Evolutionary conservation across 1,284 basidiomycete species (phyloP).

Genomic region (Apiotrichum laibachii): DNA sequence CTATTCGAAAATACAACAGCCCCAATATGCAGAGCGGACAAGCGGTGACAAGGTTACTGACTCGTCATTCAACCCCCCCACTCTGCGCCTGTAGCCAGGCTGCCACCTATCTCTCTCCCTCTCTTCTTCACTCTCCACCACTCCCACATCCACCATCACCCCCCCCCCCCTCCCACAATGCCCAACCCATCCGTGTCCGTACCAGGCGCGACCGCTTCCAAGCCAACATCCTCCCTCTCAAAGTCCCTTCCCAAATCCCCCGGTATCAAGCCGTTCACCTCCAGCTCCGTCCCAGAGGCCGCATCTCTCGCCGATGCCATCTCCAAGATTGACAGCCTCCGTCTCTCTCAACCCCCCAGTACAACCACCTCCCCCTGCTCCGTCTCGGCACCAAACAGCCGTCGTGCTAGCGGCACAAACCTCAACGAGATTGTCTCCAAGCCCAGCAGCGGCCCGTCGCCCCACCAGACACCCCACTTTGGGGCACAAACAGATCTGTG

Average conservation of each 20-base stretch:
- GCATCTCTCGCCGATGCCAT: constrained; percentile 45
- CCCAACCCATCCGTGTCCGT: constrained; percentile 27
- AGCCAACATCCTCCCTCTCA: neutral
- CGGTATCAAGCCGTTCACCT: constrained; percentile 11
- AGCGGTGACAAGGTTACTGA: too few relatives aligned
- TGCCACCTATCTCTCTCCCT: too few relatives aligned
- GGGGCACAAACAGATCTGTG: constrained; percentile 49
- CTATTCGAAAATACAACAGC: too few relatives aligned
- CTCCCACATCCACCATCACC: neutral
- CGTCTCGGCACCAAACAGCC: constrained; percentile 31
- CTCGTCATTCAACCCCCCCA: too few relatives aligned
- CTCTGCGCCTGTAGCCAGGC: too few relatives aligned
- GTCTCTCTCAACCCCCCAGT: constrained; percentile 34
- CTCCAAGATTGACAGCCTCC: constrained; percentile 42
- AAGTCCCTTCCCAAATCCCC: constrained; percentile 23
- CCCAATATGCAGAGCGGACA: too few relatives aligned
- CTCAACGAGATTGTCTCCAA: constrained; percentile 9
- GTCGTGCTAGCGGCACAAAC: neutral
- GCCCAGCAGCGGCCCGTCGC: constrained; percentile 18
- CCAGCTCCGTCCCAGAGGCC: constrained; percentile 25
- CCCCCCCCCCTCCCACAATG: constrained; percentile 20
- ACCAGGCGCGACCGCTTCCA: constrained; percentile 8
- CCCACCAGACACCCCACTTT: constrained; percentile 51
- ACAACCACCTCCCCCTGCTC: constrained; percentile 30
- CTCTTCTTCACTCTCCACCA: neutral